A percentile compares a stretch with the other conserved stretches of the same genome.
These are phyloP conservation scores for Selaginella moellendorffii DNA, from an alignment of 75 land plant species.

Conservation along the genomic window DNA sequence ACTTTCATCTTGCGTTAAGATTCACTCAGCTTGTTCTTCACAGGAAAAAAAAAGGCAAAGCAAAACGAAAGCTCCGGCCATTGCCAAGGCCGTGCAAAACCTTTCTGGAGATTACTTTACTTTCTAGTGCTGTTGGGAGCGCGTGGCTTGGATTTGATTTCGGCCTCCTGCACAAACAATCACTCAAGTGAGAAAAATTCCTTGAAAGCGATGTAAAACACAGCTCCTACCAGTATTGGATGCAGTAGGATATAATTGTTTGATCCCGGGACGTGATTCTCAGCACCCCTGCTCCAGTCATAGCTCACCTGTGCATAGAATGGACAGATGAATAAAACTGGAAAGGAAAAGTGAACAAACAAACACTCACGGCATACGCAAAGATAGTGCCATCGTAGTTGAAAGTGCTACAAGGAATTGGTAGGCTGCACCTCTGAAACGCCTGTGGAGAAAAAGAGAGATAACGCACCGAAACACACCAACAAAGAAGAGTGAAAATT, in stretches of 20 bases:
- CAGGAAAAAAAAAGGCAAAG: too few species aligned
- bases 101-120: too few species aligned
- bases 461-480: neutral
- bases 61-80: too few species aligned
- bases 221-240: slow-evolving; percentile 41
- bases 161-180: too few species aligned
- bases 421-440: slow-evolving; percentile 63
- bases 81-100: too few species aligned
- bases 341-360: neutral
- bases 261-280: slow-evolving; percentile 85
- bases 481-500: too few species aligned
- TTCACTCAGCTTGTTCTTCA: too few species aligned
- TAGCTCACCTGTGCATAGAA: slow-evolving; percentile 52
- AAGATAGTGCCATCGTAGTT: slow-evolving; percentile 87
- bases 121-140: too few species aligned
- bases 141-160: too few species aligned
- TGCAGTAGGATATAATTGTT: slow-evolving; percentile 66
- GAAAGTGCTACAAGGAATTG: slow-evolving; percentile 86
- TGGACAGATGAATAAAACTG: neutral
- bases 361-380: slow-evolving; percentile 65
- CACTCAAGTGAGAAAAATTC: too few species aligned
- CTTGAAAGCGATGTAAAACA: too few species aligned
- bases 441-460: slow-evolving; percentile 35
- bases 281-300: slow-evolving; percentile 97
- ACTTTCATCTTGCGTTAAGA: too few species aligned